Evolutionary conservation across 2,329 filamentous ascomycete species (phyloP), one percentile per base, ranked within the genome.

Genomic region (Fusarium pseudonygamai): DNA sequence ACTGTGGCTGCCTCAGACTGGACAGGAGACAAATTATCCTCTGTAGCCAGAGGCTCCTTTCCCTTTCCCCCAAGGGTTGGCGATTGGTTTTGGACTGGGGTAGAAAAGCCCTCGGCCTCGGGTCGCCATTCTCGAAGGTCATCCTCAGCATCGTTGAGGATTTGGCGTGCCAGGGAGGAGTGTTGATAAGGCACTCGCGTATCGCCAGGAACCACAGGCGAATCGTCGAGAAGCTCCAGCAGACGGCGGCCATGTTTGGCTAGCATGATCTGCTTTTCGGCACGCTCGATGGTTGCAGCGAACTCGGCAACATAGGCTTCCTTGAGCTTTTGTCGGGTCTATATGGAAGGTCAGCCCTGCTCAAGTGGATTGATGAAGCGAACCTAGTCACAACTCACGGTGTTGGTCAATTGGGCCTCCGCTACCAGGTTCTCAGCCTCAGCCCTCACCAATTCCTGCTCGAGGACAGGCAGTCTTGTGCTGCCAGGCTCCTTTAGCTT

Each of bases 391-490:
- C 34, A 32, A 88, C 92, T 69, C 85, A 97, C 94, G 76, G 97
- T 91, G 82, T 99, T 99, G 79, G 93, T 96, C 82, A 99, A 87
- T 83, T 99, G 96, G 28, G 96, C 96, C 84, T 99, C 96, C 4
- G 96, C 96, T 56, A 99, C 96, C 67, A 99, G 84, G 78, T 94
- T 97, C 86, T 98, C 95, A 7, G 96, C 96, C 86, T 99, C 96
- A 30, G 96, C 95, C 75, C 96, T 89, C 60, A 99, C 95, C 60
- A 99, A 91, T 86, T 98, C 96, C 85, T 99, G 96, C 86, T 99
- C 96, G 60, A 98, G 88, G 28, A 92, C 92, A 40, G 94, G 91
- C 62, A 98, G 86, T 80, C 91, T 93, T 36, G 93, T 87, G 79
- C 92, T 97, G 80, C 93, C 90, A 12, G 95, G 95, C 83, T 98